Base-by-base conservation (phyloP, 1,284 basidiomycete species). In the Ceratobasidium sp. region DNA sequence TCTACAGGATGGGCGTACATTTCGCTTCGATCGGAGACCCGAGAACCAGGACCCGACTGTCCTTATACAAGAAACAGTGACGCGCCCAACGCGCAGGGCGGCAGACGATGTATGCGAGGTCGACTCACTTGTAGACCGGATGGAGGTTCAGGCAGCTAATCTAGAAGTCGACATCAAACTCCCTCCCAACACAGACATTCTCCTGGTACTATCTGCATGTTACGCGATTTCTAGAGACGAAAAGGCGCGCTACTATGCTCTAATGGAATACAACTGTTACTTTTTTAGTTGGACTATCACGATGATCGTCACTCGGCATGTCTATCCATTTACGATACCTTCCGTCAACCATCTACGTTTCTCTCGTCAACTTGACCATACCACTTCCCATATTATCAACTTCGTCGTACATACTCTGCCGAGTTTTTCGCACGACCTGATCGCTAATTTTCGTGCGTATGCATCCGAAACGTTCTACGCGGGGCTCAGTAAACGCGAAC, bases 211-310 rank as follows among this genome's bases (percentile, higher is more conserved):
- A 22, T 57, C 67, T 1, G 67, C 67, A 15, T 71, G 67, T 41
- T 71, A 50, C 15, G 54, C 67, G 5, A 36, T 72, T 2, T 17
- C 67, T 27, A 24, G 51, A 24, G 56, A 72, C 27, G 27, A 27
- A 15, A 51, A 60, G 14, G 31, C 57, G 17, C 1, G 14, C 14
- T 1, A 60, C 14, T 60, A 60, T 33, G 56, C 54, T 17, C 56
- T 71, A 3, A 22, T 41, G 9, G 36, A 27, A 17, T 71, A 71
- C 45, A 71, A 71, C 31, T 71, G 67, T 27, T 71, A 71, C 19
- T 71, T 71, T 27, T 71, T 71, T 36, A 7, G 56, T 8, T 69
- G 66, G 54, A 69, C 66, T 17, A 60, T 72, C 11, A 31, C 29
- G 11, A 72, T 72, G 67, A 8, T 72, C 6, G 67, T 60, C 17